Conservation (phyloP, 139 green algal species). For the Haematococcus lacustris region DNA sequence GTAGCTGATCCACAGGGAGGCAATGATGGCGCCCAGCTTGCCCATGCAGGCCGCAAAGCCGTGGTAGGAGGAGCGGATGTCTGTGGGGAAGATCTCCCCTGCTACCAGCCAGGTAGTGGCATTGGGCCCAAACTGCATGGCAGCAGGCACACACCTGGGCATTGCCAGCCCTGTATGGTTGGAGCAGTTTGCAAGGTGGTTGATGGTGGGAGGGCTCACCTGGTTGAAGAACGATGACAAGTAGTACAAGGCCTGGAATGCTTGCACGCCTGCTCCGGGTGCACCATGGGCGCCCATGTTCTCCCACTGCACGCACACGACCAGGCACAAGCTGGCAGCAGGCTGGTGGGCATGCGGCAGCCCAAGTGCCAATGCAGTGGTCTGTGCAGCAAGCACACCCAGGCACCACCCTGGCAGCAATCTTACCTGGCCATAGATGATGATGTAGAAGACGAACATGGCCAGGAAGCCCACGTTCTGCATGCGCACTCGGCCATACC, state of each 20-base stretch:
- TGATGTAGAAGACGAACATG: constrained; percentile 21
- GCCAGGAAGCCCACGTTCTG: constrained; percentile 41
- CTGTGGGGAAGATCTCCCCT: constrained; percentile 66
- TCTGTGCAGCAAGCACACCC: too few species aligned
- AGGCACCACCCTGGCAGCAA: too few species aligned
- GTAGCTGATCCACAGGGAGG: constrained; percentile 19
- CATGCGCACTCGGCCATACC: constrained; percentile 10
- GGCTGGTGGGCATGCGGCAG: too few species aligned
- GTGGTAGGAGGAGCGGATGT: constrained; percentile 35
- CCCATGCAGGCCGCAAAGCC: constrained; percentile 29
- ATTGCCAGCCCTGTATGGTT: too few species aligned
- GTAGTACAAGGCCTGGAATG: constrained; percentile 75
- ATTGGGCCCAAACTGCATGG: constrained; percentile 49
- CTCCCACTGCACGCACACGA: too few species aligned
- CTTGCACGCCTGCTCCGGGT: constrained; percentile 7
- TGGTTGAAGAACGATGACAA: constrained; percentile 73
- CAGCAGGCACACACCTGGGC: too few species aligned
- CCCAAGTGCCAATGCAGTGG: too few species aligned
- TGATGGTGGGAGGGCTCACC: too few species aligned
- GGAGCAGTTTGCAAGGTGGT: too few species aligned
- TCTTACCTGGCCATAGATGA: constrained; percentile 16
- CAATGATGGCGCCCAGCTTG: constrained; percentile 37
- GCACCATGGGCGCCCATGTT: constrained; percentile 9
- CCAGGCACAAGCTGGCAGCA: too few species aligned
- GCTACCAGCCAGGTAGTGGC: constrained; percentile 45